Evolutionary conservation across 305 asterid genomes (phyloP), one percentile per base, ranked within the genome.

Genomic region (Ilex paraguariensis): DNA sequence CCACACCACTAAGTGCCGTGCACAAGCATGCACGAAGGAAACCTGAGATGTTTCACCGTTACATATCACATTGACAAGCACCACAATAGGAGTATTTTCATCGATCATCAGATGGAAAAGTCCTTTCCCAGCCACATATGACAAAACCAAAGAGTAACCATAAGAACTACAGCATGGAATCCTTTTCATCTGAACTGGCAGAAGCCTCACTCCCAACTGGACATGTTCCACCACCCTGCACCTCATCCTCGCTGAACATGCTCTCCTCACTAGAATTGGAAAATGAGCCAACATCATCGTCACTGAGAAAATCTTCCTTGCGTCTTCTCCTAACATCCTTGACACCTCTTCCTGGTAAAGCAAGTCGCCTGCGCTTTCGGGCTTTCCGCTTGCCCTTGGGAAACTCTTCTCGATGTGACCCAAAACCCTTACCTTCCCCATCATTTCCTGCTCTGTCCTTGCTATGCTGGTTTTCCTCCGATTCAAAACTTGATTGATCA

Each of bases 361-460:
- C 77, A 57, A 91, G 77, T 52, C 92, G 84, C 75, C 94, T 77
- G 45, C 93, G 86, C 68, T 82, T 88, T 67, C 98, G 78, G 64
- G 90, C 90, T 62, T 92, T 85, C 64, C 96, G 69, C 74, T 85
- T 92, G 17, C 97, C 96, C 81, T 85, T 92, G 7, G 98, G 96
- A 46, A 89, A 79, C 61, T 87, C 98, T 59, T 88, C 97, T 40
- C 82, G 95, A 54, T 76, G 87, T 7, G 93, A 82, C 62, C 82
- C 95, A 12, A 79, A 73, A 65, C 79, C 77, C 78, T 75, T 77
- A 52, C 84, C 79, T 61, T 85, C 82, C n/a, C 49, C 60, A 70
- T 79, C 90, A 76, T 83, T 82, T 4, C 70, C 54, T 48, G 59
- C 62, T 65, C 68, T 77, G 17, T 59, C 77, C 62, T 62, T 72